Conservation (phyloP, 1,139 yeast species). For the Meyerozyma sp. region DNA sequence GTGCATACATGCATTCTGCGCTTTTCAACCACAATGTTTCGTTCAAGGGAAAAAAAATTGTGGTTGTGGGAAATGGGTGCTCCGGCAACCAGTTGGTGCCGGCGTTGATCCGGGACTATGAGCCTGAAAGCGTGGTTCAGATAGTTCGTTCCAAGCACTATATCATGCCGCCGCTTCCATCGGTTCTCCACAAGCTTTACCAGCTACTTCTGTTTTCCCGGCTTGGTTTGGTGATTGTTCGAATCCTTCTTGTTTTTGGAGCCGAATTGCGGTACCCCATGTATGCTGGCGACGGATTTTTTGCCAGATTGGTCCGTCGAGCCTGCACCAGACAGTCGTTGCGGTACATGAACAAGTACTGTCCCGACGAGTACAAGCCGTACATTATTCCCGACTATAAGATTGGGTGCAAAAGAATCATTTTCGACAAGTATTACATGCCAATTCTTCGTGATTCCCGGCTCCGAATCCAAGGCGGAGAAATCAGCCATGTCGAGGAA, state of each 20-base stretch:
- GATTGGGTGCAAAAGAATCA: conserved; percentile 40
- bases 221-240: conserved; percentile 21
- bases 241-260: conserved; percentile 21
- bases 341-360: conserved; percentile 23
- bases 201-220: conserved; percentile 20
- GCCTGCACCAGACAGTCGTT: conserved; percentile 15
- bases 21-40: conserved; percentile 40
- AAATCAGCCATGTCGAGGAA: conserved; percentile 23
- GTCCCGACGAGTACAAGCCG: conserved; percentile 33
- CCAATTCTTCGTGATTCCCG: conserved; percentile 30
- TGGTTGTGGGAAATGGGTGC: conserved; percentile 41
- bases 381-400: conserved; percentile 33
- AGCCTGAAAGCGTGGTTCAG: conserved; percentile 28
- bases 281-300: conserved; percentile 25
- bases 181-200: conserved; percentile 17
- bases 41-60: conserved; percentile 28
- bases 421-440: conserved; percentile 34
- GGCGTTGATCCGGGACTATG: conserved; percentile 23
- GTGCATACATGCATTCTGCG: conserved; percentile 44
- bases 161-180: conserved; percentile 36
- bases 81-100: conserved; percentile 33
- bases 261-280: conserved; percentile 36
- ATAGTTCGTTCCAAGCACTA: conserved; percentile 34
- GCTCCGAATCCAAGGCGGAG: conserved; percentile 20
- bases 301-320: conserved; percentile 25